Evolutionary conservation across 2,329 filamentous ascomycete genomes (phyloP), one percentile per base, ranked within the genome.

Genomic region (Pleomassaria siparia): DNA sequence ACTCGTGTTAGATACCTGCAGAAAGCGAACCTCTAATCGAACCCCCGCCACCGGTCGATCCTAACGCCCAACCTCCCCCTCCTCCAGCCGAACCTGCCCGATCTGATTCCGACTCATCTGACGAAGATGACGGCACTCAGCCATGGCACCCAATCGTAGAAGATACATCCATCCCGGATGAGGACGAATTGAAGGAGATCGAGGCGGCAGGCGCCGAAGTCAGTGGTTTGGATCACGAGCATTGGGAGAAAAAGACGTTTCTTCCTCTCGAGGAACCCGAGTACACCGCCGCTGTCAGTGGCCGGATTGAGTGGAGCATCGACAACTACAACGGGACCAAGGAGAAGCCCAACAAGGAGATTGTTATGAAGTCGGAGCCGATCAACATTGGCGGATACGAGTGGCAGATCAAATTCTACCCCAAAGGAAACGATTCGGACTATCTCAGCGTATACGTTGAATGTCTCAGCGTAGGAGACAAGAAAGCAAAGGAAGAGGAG

Each of bases 351-450:
- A 85, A 85, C 58, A 76, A 76, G 33, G 76, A 79, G 29, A 73
- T 77, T 32, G 72, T 85, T 53, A 82, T 85, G 76, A 78, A 77
- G 24, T 85, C 83, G 5, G 79, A 76, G 0, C 62, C 75, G 5
- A 78, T 81, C 10, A 76, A 69, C 21, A 72, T 85, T 47, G 83
- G 80, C 16, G 82, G 80, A 16, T 78, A 80, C 51, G 82, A 84
- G 61, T 86, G 82, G 82, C 81, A 79, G 46, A 80, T 86, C 71
- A 85, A 85, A 63, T 81, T 85, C 60, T 85, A 82, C 55, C 83
- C 83, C 2, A 76, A 76, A 36, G 83, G 83, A 16, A 83, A 85
- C 58, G 77, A 80, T 53, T 77, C 79, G 2, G 76, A 78, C 30
- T 80, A 80, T 25, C 62, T 85, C 43, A 84, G 81, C 54, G 73